These are phyloP conservation scores for Vigna radiata DNA, from an alignment of 306 rosid species.

Conservation along the genomic window DNA sequence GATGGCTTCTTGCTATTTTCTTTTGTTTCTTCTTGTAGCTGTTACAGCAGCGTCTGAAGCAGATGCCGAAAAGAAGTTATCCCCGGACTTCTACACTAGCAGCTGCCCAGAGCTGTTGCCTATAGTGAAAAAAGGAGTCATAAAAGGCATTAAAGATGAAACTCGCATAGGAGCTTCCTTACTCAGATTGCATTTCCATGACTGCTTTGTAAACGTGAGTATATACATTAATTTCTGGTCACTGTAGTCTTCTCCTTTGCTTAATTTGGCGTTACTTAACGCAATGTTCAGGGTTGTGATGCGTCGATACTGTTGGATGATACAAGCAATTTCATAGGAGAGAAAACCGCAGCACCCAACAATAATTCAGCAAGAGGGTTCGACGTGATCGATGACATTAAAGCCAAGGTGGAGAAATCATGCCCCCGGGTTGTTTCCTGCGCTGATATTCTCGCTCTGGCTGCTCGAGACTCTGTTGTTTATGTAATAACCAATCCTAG, in stretches of 20 bases:
- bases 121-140: slow-evolving; percentile 44
- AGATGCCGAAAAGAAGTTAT: neutral
- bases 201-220: slow-evolving; percentile 64
- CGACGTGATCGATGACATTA: too few species aligned
- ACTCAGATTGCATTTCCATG: slow-evolving; percentile 63
- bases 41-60: too few species aligned
- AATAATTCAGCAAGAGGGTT: too few species aligned
- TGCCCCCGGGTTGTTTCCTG: too few species aligned
- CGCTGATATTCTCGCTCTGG: too few species aligned
- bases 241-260: neutral
- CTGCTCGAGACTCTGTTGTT: slow-evolving; percentile 49
- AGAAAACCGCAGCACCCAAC: too few species aligned
- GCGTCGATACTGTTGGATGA: too few species aligned
- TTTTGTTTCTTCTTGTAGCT: too few species aligned
- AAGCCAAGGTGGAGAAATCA: too few species aligned
- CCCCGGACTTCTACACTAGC: slow-evolving; percentile 40
- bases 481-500: slow-evolving; percentile 35
- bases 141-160: slow-evolving; percentile 47
- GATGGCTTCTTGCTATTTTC: too few species aligned
- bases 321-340: too few species aligned
- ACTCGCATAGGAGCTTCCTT: slow-evolving; percentile 59
- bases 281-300: neutral
- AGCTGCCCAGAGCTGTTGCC: slow-evolving; percentile 29
- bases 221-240: slow-evolving; percentile 11
- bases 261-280: slow-evolving; percentile 24